Evolutionary conservation across 1,284 basidiomycete genomes (phyloP), one percentile per base, ranked within the genome.

Genomic region (Earliella scabrosa): DNA sequence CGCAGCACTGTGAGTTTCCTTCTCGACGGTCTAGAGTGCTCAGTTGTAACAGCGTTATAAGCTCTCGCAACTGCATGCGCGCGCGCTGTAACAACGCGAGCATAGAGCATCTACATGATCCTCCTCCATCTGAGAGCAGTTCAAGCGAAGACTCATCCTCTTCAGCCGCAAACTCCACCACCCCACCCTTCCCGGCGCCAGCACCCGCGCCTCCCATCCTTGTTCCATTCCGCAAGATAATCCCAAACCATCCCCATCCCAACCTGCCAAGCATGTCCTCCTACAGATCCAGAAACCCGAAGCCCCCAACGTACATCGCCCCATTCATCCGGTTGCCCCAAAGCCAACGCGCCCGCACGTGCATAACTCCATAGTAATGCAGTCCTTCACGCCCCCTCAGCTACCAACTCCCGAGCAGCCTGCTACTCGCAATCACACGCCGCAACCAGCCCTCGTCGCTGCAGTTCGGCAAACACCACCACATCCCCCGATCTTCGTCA

Each of bases 11-110:
- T 95, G 71, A 71, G 91, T 75, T 10, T 32, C 16, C 24, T 18
- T 20, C 56, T 31, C 39, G 46, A n/a, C 21, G 5, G 51, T 40
- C 5, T 56, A 36, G 23, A 13, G n/a, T 68, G 11, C 62, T 45
- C 26, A 21, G 26, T 16, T 24, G 38, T 38, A 35, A 8, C 35
- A 45, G 31, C 9, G 27, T 34, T 58, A 52, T 53, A 56, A 94
- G 92, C 61, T 95, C 93, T 34, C 82, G 86, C 59, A 82, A 87
- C 50, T 96, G 93, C 94, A 73, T 77, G 36, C 96, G 94, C 64
- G 86, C 90, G 3, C 83, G 83, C 48, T 95, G 93, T 71, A 77
- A 84, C 47, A 78, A 83, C 59, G 70, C 80, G 35, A 95, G 94
- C 72, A 61, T 84, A 43, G 82, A 87, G 46, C 78, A 87, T 40